Percentiles rank a stretch among this genome's conserved stretches.
Conservation (phyloP, 768 basidiomycete species). For the Termitomyces sp. region DNA sequence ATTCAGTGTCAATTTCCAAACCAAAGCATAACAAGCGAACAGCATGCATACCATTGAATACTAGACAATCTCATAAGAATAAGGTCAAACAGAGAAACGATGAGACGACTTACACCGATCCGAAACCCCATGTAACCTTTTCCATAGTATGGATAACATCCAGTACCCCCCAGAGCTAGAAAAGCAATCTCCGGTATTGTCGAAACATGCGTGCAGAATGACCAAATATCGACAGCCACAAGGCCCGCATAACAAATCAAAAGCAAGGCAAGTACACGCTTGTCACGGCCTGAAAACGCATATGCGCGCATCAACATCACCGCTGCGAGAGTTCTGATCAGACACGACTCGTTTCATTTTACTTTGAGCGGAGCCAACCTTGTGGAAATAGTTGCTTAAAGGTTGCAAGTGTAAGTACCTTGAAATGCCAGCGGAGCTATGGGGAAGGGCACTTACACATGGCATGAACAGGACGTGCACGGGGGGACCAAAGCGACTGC, state of each 20-base stretch:
- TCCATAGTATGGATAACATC: conserved; percentile 36
- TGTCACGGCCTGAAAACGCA: conserved; percentile 34
- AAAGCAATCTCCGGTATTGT: conserved; percentile 20
- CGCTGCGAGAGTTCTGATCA: conserved; percentile 16
- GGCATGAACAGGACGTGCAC: conserved; percentile 29
- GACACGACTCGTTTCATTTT: not conserved
- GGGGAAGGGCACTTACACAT: conserved; percentile 18
- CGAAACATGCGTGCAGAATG: conserved; percentile 25
- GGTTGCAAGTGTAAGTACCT: not conserved
- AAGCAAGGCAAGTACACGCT: conserved; percentile 23
- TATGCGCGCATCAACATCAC: conserved; percentile 42
- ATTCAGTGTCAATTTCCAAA: not conserved
- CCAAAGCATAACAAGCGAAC: not conserved
- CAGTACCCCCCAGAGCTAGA: conserved; percentile 21
- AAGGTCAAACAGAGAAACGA: not conserved
- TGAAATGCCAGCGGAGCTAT: not conserved
- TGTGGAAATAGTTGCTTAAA: conserved; percentile 36
- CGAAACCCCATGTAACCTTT: conserved; percentile 23
- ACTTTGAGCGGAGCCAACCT: conserved; percentile 19
- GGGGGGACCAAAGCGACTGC: conserved; percentile 23
- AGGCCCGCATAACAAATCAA: conserved; percentile 26
- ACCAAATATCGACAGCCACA: conserved; percentile 29
- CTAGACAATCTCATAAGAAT: conserved; percentile 6
- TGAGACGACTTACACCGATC: conserved; percentile 24
- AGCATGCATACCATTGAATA: conserved; percentile 17